A percentile compares a stretch with the other conserved stretches of the same genome.
These are phyloP conservation scores for Trichopus zeylanicus DNA, from an alignment of 116 monocot species.

Conservation along the genomic window DNA sequence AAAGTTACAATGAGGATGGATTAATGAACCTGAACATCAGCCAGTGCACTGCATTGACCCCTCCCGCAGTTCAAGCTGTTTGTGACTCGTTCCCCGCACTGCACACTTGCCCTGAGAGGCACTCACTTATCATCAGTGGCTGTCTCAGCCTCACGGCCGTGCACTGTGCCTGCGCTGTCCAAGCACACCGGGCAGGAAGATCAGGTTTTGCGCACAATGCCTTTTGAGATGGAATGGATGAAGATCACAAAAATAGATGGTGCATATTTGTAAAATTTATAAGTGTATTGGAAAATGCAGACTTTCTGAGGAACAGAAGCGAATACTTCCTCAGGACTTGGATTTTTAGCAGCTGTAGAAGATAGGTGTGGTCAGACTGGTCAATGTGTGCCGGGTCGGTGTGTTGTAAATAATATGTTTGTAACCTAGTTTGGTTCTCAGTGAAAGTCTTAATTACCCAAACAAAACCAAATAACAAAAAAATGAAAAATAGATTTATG, in stretches of 20 bases:
- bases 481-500: too few relatives aligned
- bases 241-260: neutral
- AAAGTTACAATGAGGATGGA: constrained; percentile 29
- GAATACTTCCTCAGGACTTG: too few relatives aligned
- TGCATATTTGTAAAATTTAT: neutral
- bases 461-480: too few relatives aligned
- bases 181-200: constrained; percentile 31
- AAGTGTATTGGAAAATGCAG: neutral
- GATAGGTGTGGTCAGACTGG: too few relatives aligned
- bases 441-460: too few relatives aligned
- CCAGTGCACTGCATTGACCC: constrained; percentile 92
- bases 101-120: constrained; percentile 76
- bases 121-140: constrained; percentile 89
- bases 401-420: too few relatives aligned
- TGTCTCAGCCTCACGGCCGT: constrained; percentile 89
- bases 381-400: too few relatives aligned
- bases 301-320: too few relatives aligned
- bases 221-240: constrained; percentile 8
- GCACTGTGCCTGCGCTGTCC: constrained; percentile 68
- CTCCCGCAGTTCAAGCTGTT: constrained; percentile 80
- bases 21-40: constrained; percentile 82
- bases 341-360: too few relatives aligned
- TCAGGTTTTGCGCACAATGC: constrained; percentile 23
- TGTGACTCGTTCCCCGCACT: constrained; percentile 85
- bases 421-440: too few relatives aligned